Conservation (phyloP, 1,139 yeast species). For the Nakaseomyces delphensis region DNA sequence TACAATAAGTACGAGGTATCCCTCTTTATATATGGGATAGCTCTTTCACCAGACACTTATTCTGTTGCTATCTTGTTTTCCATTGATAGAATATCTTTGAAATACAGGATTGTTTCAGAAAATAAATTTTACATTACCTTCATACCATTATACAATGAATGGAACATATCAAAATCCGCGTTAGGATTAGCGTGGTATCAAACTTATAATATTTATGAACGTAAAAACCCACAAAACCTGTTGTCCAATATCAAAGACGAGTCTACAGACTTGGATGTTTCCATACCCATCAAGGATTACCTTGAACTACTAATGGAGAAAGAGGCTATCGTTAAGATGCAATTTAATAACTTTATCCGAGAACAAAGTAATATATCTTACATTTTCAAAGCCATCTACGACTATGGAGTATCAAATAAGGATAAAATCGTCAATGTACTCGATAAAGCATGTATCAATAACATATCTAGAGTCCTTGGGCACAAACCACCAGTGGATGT, state of each 20-base stretch:
- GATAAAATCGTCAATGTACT: constrained; percentile 20
- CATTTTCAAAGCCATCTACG: constrained; percentile 24
- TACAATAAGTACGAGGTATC: constrained; percentile 25
- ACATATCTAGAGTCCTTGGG: constrained; percentile 20
- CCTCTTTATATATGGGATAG: constrained; percentile 27
- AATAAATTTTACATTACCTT: constrained; percentile 27
- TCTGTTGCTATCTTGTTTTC: constrained; percentile 31
- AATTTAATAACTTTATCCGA: constrained; percentile 27
- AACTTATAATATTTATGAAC: constrained; percentile 29
- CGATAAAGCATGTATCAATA: constrained; percentile 29
- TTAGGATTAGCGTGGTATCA: constrained; percentile 33
- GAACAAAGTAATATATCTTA: constrained; percentile 18
- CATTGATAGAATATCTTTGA: constrained; percentile 29
- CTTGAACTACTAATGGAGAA: constrained; percentile 20
- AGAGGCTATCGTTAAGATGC: constrained; percentile 15
- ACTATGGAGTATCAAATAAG: constrained; percentile 23
- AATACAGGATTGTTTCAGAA: constrained; percentile 33
- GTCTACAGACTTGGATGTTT: not conserved
- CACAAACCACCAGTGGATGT: constrained; percentile 10
- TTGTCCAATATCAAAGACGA: not conserved
- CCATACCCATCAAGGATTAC: constrained; percentile 19
- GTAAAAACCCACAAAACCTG: constrained; percentile 14
- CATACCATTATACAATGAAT: constrained; percentile 25
- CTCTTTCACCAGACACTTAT: constrained; percentile 30
- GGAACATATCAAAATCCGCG: constrained; percentile 24